Evolutionary conservation across 257 asterid genomes (phyloP), one percentile per base, ranked within the genome.

Genomic region (Misopates orontium): DNA sequence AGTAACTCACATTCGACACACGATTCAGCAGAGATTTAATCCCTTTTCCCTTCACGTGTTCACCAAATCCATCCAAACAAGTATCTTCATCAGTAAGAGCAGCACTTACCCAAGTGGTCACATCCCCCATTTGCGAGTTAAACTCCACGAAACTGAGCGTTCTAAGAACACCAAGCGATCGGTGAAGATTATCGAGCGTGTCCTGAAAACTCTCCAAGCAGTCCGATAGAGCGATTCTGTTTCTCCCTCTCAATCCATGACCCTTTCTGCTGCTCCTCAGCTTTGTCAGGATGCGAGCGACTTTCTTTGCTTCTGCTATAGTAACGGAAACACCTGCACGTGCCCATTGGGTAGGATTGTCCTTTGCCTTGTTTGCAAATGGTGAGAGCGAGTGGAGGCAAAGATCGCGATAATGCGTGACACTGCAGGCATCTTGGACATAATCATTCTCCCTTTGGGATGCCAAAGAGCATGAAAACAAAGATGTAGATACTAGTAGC

Each of bases 301-400:
- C 86, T 1, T 36, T 50, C 77, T 84, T 85, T 41, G 88, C 83
- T 69, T 82, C 90, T 0, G 61, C 64, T 5, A 90, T 75, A 16
- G 97, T 66, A 36, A 87, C 96, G 0, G 97, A 85, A 41, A 87
- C 87, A 1, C 90, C 92, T 0, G 90, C 96, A 3, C 97, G 73
- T 0, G 96, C 97, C 97, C 96, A 87, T 50, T 13, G 68, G 9
- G 69, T 55, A 2, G 95, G 96, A 64, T 75, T 75, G 59, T 49
- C 23, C 39, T 59, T 82, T 17, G 96, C 95, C 0, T 40, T 48
- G 52, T 42, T 65, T 5, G 96, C 80, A 52, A 76, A 90, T 5
- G 96, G 50, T 1, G 88, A 39, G 0, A 90, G 78, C 0, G 92
- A 73, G 5, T 22, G 85, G 21, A 82, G 22, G 68, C 97, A 90